Conservation (phyloP, 257 asterid species). For the Ballota nigra region DNA sequence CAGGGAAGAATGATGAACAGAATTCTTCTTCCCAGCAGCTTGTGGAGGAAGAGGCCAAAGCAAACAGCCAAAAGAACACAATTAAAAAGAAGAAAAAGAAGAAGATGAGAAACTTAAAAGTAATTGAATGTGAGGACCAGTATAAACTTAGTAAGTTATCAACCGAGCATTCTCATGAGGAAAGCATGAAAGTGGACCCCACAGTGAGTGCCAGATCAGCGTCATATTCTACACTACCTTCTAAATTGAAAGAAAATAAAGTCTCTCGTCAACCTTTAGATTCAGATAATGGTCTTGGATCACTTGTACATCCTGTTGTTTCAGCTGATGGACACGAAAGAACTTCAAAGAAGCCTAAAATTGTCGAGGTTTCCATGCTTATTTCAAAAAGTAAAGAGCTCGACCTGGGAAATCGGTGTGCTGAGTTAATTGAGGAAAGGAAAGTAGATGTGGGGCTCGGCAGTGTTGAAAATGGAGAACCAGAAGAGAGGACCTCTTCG, state of each 20-base stretch:
- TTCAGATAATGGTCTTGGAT: conserved; percentile 14
- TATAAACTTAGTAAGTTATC: background rate
- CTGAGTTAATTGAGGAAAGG: background rate
- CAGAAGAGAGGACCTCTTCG: conserved; percentile 1
- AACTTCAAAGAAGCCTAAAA: conserved; percentile 5
- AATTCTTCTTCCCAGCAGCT: background rate
- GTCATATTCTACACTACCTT: conserved; percentile 1
- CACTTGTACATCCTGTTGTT: conserved; percentile 6
- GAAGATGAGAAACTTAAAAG: conserved; percentile 6
- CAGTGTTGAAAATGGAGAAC: background rate
- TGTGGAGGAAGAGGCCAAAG: conserved; percentile 7
- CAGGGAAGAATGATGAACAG: background rate
- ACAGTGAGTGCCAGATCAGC: background rate
- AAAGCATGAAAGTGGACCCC: background rate
- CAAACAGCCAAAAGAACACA: background rate
- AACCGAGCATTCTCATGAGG: background rate
- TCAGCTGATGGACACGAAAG: background rate
- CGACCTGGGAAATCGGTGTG: background rate
- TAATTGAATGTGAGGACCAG: background rate
- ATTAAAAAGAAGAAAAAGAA: conserved; percentile 8
- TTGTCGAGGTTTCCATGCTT: too few relatives aligned
- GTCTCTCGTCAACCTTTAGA: conserved; percentile 16
- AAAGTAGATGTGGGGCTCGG: background rate
- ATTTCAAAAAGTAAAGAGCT: conserved; percentile 1
- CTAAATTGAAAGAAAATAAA: background rate